phyloP scores from a whole-genome alignment of 768 basidiomycete species.

The Collybiopsis luxurians region DNA sequence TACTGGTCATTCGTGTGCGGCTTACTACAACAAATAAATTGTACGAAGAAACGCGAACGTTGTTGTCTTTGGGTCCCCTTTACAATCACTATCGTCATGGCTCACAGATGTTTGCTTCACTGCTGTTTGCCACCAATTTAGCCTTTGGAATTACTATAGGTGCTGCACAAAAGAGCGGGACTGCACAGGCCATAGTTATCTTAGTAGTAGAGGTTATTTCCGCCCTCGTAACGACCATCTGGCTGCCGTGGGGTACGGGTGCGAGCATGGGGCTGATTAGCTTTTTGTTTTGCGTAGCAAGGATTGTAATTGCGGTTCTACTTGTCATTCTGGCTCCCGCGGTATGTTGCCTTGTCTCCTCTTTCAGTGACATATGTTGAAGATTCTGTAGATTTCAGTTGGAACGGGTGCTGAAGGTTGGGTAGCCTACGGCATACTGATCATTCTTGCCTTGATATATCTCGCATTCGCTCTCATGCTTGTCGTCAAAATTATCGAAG shows the following conservation, averaged over 20 bases:
- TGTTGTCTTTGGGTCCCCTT: slow-evolving; percentile 86
- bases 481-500: slow-evolving; percentile 82
- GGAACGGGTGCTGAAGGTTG: slow-evolving; percentile 80
- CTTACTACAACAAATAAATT: slow-evolving; percentile 84
- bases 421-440: slow-evolving; percentile 91
- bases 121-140: slow-evolving; percentile 81
- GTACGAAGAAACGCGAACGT: slow-evolving; percentile 91
- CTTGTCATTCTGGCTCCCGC: slow-evolving; percentile 87
- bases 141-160: slow-evolving; percentile 84
- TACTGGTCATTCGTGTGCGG: slow-evolving; percentile 75
- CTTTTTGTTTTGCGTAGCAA: slow-evolving; percentile 88
- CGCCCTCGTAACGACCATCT: slow-evolving; percentile 86
- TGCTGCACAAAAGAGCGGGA: slow-evolving; percentile 86
- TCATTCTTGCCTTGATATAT: slow-evolving; percentile 81
- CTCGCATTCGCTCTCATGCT: slow-evolving; percentile 82
- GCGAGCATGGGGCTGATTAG: slow-evolving; percentile 96
- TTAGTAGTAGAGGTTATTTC: slow-evolving; percentile 85
- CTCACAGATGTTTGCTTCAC: slow-evolving; percentile 82
- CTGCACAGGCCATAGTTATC: slow-evolving; percentile 88
- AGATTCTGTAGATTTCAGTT: slow-evolving; percentile 68
- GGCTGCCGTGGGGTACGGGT: slow-evolving; percentile 96
- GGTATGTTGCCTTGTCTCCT: slow-evolving; percentile 36
- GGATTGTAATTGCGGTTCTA: slow-evolving; percentile 87
- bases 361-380: background rate
- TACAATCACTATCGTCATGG: slow-evolving; percentile 95